These are phyloP conservation scores for Metschnikowia koreensis DNA, from an alignment of 805 yeast genomes.

Conservation along the genomic window DNA sequence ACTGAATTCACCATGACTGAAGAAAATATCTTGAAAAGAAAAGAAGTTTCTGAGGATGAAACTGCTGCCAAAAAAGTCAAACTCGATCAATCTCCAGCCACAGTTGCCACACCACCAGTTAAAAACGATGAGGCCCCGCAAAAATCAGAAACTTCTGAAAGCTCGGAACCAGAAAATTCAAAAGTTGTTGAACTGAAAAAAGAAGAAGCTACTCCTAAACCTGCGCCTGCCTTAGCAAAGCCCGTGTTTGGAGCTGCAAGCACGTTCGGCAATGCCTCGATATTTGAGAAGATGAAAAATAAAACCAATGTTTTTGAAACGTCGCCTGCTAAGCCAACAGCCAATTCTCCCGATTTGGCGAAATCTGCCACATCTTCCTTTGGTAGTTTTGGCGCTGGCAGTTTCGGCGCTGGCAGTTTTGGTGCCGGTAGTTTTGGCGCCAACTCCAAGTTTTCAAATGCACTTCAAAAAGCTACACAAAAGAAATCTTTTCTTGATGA, in stretches of 20 bases:
- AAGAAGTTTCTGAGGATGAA: constrained; percentile 1
- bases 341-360: not conserved
- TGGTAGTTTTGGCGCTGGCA: constrained; percentile 26
- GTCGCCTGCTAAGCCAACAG: not conserved
- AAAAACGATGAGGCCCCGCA: not conserved
- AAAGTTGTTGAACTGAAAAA: not conserved
- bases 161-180: not conserved
- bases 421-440: constrained; percentile 50
- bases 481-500: constrained; percentile 61
- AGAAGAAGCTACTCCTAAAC: not conserved
- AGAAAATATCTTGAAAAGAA: not conserved
- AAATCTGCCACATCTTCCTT: constrained; percentile 11
- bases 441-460: constrained; percentile 48
- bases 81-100: not conserved
- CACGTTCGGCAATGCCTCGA: constrained; percentile 34
- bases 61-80: not conserved
- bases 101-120: not conserved
- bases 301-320: constrained; percentile 27
- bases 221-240: constrained; percentile 2
- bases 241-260: constrained; percentile 43
- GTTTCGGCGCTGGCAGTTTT: constrained; percentile 48
- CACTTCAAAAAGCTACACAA: constrained; percentile 50
- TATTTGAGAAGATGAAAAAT: constrained; percentile 24
- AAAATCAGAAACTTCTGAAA: too few relatives aligned
- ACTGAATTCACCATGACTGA: constrained; percentile 1